These are phyloP conservation scores for Maudiozyma turicensis DNA, from an alignment of 805 yeast species.

Conservation along the genomic window DNA sequence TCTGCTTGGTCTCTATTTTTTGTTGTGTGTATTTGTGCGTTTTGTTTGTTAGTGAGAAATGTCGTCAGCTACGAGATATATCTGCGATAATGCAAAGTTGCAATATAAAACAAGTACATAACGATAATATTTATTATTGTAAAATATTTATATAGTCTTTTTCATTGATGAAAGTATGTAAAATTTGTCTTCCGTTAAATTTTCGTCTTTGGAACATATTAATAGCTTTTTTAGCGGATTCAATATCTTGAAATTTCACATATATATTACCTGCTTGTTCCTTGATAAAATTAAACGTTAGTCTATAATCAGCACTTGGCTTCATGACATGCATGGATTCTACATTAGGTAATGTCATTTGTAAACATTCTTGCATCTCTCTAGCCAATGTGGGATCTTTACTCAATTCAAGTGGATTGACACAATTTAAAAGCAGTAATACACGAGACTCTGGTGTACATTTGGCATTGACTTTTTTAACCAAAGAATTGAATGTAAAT, in stretches of 20 bases:
- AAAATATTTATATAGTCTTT: conserved; percentile 34
- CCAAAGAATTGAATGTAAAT: conserved; percentile 30
- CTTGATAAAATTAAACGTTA: conserved; percentile 37
- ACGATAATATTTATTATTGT: not conserved
- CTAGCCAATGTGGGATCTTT: conserved; percentile 38
- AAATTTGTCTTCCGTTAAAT: conserved; percentile 58
- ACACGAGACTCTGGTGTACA: conserved; percentile 34
- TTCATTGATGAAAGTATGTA: conserved; percentile 55
- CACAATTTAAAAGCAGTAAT: conserved; percentile 54
- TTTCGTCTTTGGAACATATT: conserved; percentile 49
- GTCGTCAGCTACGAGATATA: no score
- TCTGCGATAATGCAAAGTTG: no score
- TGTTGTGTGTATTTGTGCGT: no score
- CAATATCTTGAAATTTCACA: conserved; percentile 48
- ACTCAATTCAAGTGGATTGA: conserved; percentile 53
- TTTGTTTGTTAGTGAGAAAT: no score
- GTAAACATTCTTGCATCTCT: conserved; percentile 45
- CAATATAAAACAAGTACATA: no score
- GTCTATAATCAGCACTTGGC: conserved; percentile 36
- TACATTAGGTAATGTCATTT: conserved; percentile 31
- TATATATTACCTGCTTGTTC: conserved; percentile 65
- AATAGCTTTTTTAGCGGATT: conserved; percentile 47
- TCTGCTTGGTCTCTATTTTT: no score
- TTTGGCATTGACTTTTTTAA: conserved; percentile 26
- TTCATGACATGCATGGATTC: conserved; percentile 50